Base-by-base conservation (phyloP, 2,329 filamentous ascomycete species). In the Penicillium aurantiogriseum region DNA sequence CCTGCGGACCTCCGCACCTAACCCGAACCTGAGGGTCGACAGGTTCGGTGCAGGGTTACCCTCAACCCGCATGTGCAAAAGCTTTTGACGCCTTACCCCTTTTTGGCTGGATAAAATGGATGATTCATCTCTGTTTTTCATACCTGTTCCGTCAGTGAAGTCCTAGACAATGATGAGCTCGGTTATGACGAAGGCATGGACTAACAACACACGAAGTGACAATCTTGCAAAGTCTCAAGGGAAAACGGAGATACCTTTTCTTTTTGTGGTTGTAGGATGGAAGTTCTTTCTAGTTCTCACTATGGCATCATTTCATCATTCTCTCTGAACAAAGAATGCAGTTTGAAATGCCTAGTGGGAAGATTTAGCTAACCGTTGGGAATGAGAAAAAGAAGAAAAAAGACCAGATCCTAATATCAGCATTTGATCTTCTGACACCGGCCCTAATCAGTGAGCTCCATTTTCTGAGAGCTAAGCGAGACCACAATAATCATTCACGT, bases 211-310 rank as follows among this genome's bases (percentile, higher is more conserved):
- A 19, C 2, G 13, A n/a, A 17, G 11, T n/a, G 23, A n/a, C 15
- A 29, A n/a, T 11, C 7, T 29, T 1, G 1, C 1, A n/a, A 8
- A 0, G 13, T 27, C 10, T 2, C 10, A 1, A 45, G 17, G 5
- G 17, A 29, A 15, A 45, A 13, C 1, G 2, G n/a, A 19, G 27
- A 15, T 4, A 15, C 7, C 42, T 15, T 43, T 13, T 29, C 0
- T 15, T 15, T 19, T 31, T 7, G 5, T 15, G 4, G n/a, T 17
- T 21, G 10, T 21, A 3, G 6, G 2, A 5, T 33, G 7, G 8
- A 17, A 4, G 4, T 46, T 17, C 19, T 17, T 19, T 33, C 31
- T 33, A 5, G 11, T 0, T 13, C 31, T 33, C 31, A 33, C n/a
- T 31, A 10, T 5, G 17, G 5, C 10, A 31, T 45, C 6, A 31